These are phyloP conservation scores for Protea cynaroides DNA, from an alignment of 164 flowering plant genomes.

Conservation along the genomic window DNA sequence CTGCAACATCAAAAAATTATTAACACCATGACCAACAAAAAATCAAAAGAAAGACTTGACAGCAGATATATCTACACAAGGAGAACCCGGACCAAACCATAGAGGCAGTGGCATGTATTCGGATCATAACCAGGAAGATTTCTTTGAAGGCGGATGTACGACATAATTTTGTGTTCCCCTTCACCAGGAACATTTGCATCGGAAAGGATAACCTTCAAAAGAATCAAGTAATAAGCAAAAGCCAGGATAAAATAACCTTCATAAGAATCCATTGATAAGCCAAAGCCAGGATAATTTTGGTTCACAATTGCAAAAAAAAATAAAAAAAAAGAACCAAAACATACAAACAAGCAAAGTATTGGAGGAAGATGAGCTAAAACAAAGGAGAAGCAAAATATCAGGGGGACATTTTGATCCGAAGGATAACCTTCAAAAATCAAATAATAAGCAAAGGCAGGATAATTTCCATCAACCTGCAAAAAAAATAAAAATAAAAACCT, in stretches of 20 bases:
- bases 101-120: slow-evolving; percentile 89
- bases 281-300: no score
- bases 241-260: slow-evolving; percentile 55
- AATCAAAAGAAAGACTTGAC: background rate
- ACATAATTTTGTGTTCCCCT: slow-evolving; percentile 98
- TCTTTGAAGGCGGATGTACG: slow-evolving; percentile 90
- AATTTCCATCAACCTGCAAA: no score
- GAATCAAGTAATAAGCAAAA: slow-evolving; percentile 1
- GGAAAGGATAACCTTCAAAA: slow-evolving; percentile 84
- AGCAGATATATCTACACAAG: background rate
- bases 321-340: no score
- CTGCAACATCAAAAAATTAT: slow-evolving; percentile 25
- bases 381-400: no score
- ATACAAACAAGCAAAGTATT: no score
- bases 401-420: no score
- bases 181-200: slow-evolving; percentile 99
- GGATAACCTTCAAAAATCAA: no score
- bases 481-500: no score
- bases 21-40: background rate
- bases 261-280: slow-evolving; percentile 6
- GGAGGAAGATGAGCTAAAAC: background rate
- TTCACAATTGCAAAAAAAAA: no score
- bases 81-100: slow-evolving; percentile 77
- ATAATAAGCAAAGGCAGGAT: no score
- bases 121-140: slow-evolving; percentile 94